Base-by-base conservation (phyloP, 2,329 filamentous ascomycete species). In the Phialocephala subalpina region DNA sequence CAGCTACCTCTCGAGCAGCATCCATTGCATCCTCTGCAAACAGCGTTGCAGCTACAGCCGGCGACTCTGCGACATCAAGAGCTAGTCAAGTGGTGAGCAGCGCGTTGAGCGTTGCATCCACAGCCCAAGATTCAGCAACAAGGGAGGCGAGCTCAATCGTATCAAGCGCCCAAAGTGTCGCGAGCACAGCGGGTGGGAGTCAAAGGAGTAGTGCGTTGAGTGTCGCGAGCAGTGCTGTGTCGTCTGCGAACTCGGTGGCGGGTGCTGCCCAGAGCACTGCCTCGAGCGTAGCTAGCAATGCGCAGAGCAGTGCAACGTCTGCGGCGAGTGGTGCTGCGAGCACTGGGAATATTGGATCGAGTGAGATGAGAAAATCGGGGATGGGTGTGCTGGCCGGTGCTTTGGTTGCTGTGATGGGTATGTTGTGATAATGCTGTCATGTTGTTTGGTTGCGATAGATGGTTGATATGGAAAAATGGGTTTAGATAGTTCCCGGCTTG, bases 341-440 rank as follows among this genome's bases (percentile, higher is more conserved):
- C 12, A 56, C 40, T 7, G 38, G 40, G 22, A 60, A 35, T 45
- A 47, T 20, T 25, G 42, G 40, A n/a, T 36, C 22, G 14, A 38
- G 18, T 12, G 59, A 59, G 33, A 14, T 62, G 20, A 35, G 22
- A 9, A 49, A 25, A 3, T 40, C 58, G 20, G 52, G 58, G n/a
- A 12, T 62, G 14, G 59, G 58, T 40, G 58, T 62, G 9, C 11
- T 65, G 6, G 63, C 45, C 22, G 63, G 52, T 1, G 53, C 55
- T 1, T 9, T 65, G n/a, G 35, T 62, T 33, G 63, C 63, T 36
- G 16, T 65, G 36, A 9, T 62, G 16, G 58, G 59, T 22, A 59
- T 65, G 58, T 29, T 65, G 42, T 61, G 38, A 57, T 8, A 22
- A 22, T 42, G 38, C 5, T 14, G 12, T 42, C 3, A 14, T 42